Base-by-base conservation (phyloP, 345 rosid genomes). In the Populus ilicifolia region DNA sequence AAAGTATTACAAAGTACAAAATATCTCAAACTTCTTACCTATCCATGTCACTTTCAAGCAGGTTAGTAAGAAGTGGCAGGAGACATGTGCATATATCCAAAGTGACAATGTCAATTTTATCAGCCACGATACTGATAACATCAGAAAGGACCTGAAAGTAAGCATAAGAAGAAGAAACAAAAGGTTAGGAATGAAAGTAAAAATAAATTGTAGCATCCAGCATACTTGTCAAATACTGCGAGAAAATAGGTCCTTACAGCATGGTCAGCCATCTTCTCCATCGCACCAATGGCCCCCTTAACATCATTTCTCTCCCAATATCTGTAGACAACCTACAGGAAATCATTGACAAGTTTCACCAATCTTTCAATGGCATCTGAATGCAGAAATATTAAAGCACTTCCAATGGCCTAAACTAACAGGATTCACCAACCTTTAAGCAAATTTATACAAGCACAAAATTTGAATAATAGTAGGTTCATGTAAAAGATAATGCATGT, bases 191-290 rank as follows among this genome's bases (percentile, higher is more conserved):
- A 63, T 70, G 50, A 38, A 54, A 20, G 18, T 16, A 12, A 35
- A 44, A 30, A 65, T 38, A 29, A 80, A 46, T 9, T 59, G 8
- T 30, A 46, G 38, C 12, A 11, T 44, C 61, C 72, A 48, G 33
- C 12, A 70, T 56, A 33, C 59, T 25, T 35, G 9, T 17, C 9
- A 74, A 50, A 63, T 21, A 62, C 13, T 30, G 54, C 33, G 16
- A 50, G 13, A 3, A 1, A 13, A 46, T 9, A 25, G 20, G 69
- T 79, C 73, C 94, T 85, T 84, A 94, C 99, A 83, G 90, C 87
- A 82, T 91, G 81, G 86, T 96, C 97, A 77, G 97, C 95, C 98
- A 96, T 96, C 88, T 91, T 94, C 84, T 91, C 97, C 89, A 92
- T 84, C 48, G 92, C 88, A 83, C 84, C 77, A 74, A 96, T 86